These are phyloP conservation scores for Prunella vulgaris DNA, from an alignment of 257 asterid species.

Conservation along the genomic window DNA sequence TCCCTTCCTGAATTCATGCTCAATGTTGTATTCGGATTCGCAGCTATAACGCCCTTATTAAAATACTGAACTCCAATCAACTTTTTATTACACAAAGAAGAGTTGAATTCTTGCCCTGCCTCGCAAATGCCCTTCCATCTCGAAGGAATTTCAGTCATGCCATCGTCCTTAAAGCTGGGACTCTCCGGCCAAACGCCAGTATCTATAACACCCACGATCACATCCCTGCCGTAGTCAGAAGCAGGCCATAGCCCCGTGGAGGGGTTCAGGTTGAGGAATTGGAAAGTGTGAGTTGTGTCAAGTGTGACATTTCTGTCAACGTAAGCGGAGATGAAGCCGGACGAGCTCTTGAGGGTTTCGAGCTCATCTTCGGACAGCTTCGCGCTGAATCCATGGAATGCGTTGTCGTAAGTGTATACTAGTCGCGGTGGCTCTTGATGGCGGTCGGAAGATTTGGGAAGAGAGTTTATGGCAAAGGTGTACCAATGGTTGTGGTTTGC, in stretches of 20 bases:
- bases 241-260: conserved; percentile 48
- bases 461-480: conserved; percentile 22
- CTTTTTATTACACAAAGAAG: conserved; percentile 38
- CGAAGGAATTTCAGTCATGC: conserved; percentile 34
- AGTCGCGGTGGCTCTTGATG: not conserved
- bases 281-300: conserved; percentile 47
- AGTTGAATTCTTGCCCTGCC: conserved; percentile 34
- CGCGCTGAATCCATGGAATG: conserved; percentile 44
- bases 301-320: conserved; percentile 25
- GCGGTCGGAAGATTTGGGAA: not conserved
- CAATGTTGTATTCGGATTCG: conserved; percentile 18
- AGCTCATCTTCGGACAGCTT: conserved; percentile 32
- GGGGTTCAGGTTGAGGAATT: conserved; percentile 40
- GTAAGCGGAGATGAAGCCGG: conserved; percentile 40
- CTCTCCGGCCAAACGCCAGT: conserved; percentile 55
- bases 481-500: conserved; percentile 34
- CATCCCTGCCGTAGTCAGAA: conserved; percentile 36
- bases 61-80: conserved; percentile 42
- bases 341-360: conserved; percentile 19
- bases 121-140: conserved; percentile 50
- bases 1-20: conserved; percentile 41
- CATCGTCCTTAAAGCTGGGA: conserved; percentile 36
- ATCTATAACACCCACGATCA: conserved; percentile 45
- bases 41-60: conserved; percentile 38
- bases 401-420: conserved; percentile 40